Conservation (phyloP, 306 rosid species). For the Acacia crassicarpa region DNA sequence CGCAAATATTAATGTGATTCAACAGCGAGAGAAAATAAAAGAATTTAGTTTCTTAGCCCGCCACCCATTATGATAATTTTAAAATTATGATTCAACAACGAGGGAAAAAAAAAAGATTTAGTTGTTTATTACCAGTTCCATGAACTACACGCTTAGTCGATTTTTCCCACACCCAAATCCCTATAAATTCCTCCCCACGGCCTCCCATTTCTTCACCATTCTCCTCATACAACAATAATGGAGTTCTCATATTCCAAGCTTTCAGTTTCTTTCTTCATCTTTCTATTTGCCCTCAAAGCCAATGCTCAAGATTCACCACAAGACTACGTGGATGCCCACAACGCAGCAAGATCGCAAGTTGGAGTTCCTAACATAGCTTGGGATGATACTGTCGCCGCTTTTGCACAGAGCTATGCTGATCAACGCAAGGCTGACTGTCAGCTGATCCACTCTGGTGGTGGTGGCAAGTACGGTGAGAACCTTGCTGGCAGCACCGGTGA, state of each 20-base stretch:
- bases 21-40: background rate
- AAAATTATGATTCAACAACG: background rate
- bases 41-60: background rate
- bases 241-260: background rate
- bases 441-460: slow-evolving; percentile 31
- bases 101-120: too few relatives aligned
- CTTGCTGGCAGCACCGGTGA: slow-evolving; percentile 31
- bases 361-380: slow-evolving; percentile 21
- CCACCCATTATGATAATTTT: background rate
- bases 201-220: background rate
- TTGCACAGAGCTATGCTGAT: slow-evolving; percentile 32
- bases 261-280: background rate
- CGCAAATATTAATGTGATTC: background rate
- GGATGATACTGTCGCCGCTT: slow-evolving; percentile 17
- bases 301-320: slow-evolving; percentile 33
- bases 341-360: slow-evolving; percentile 26
- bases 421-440: slow-evolving; percentile 20
- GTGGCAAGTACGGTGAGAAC: slow-evolving; percentile 45
- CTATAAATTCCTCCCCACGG: background rate
- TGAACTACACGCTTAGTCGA: background rate
- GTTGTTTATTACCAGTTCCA: background rate
- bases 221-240: background rate
- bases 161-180: background rate
- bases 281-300: background rate
- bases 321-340: slow-evolving; percentile 42